Percentiles rank a stretch among this genome's conserved stretches.
These are phyloP conservation scores for Fusarium floridanum DNA, from an alignment of 2,329 filamentous ascomycete species.

Conservation along the genomic window DNA sequence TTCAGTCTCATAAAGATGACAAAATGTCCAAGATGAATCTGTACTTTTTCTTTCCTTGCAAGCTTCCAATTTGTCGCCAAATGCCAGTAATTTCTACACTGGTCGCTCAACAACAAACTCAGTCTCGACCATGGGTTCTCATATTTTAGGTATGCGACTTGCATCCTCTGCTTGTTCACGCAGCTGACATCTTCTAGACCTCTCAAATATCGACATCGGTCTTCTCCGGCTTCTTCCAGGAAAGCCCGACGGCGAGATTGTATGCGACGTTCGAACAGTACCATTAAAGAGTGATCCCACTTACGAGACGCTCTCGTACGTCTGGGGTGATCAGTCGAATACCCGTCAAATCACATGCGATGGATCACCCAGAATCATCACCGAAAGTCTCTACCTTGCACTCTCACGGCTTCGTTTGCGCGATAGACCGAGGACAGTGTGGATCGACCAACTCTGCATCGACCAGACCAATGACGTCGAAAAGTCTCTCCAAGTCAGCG, in stretches of 20 bases:
- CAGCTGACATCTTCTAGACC: neutral
- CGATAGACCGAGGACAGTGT: neutral
- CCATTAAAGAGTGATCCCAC: neutral
- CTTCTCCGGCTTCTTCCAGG: neutral
- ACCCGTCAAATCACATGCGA: conserved; percentile 1
- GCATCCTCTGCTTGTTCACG: neutral
- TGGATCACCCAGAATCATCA: neutral
- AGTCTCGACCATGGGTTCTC: neutral
- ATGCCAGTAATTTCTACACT: neutral
- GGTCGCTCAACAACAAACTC: neutral
- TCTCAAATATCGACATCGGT: neutral
- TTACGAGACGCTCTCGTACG: conserved; percentile 21
- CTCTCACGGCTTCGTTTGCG: conserved; percentile 3
- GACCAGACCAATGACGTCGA: conserved; percentile 17
- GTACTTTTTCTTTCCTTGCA: neutral
- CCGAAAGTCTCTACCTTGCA: conserved; percentile 10
- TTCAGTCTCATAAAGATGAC: neutral
- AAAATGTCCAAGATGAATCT: neutral
- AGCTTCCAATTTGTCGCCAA: neutral
- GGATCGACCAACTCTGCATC: conserved; percentile 24
- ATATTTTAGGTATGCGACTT: neutral
- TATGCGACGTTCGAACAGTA: neutral
- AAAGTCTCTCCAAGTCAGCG: conserved; percentile 8
- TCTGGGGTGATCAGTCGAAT: conserved; percentile 11
- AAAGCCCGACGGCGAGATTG: neutral